Evolutionary conservation across 768 basidiomycete species (phyloP).

Genomic region (Kwoniella sp.): DNA sequence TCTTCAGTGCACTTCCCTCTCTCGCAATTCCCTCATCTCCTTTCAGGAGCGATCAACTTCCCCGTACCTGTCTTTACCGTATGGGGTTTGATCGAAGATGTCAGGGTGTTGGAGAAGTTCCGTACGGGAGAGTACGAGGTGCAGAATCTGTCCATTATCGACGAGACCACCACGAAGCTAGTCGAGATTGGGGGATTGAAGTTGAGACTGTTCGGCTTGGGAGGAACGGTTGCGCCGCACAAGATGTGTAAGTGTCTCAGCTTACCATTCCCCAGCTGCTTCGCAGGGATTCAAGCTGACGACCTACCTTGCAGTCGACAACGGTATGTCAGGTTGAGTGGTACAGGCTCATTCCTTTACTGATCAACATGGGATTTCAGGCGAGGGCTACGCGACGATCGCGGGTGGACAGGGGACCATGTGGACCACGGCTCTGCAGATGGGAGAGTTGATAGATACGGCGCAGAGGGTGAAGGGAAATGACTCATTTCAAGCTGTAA

Average conservation of each 20-base stretch:
- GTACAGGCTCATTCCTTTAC: too few relatives aligned
- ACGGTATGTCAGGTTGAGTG: conserved; percentile 41
- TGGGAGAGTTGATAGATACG: conserved; percentile 96
- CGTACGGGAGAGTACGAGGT: conserved; percentile 78
- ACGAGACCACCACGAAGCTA: conserved; percentile 91
- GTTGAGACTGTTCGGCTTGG: conserved; percentile 90
- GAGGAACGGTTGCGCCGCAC: conserved; percentile 91
- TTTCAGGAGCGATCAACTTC: conserved; percentile 86
- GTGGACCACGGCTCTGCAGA: conserved; percentile 97
- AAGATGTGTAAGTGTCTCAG: conserved; percentile 62
- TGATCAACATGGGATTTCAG: conserved; percentile 74
- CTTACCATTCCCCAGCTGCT: not conserved
- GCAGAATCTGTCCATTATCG: conserved; percentile 86
- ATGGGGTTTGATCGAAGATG: conserved; percentile 97
- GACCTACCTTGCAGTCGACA: conserved; percentile 38
- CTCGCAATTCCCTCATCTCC: conserved; percentile 89
- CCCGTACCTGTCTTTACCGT: conserved; percentile 93
- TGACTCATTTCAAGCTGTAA: not conserved
- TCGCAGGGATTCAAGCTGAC: not conserved
- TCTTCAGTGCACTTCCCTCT: conserved; percentile 68
- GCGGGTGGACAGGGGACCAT: conserved; percentile 97
- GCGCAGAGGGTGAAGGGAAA: conserved; percentile 73
- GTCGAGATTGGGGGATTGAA: conserved; percentile 91
- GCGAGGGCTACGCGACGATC: conserved; percentile 92
- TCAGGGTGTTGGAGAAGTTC: conserved; percentile 88